Percentiles rank a stretch among this genome's conserved stretches.
Evolutionary conservation across 345 rosid genomes (phyloP).

Genomic region (Citrus hindsii): DNA sequence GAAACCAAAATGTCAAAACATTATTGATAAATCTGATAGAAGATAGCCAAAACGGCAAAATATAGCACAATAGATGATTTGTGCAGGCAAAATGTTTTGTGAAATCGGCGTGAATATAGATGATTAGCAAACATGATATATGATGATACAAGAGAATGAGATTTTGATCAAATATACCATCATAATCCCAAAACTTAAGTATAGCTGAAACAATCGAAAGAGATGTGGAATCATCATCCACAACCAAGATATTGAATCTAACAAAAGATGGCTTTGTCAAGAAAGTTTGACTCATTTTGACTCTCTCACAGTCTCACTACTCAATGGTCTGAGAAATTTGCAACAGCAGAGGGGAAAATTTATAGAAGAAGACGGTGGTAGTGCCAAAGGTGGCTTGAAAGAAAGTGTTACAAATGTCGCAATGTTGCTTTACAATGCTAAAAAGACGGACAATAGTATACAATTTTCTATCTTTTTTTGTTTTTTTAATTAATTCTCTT

Average conservation of each 20-base stretch:
- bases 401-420: background rate
- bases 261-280: slow-evolving; percentile 11
- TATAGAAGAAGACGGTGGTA: background rate
- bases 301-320: background rate
- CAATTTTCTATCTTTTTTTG: background rate
- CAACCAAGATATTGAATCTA: slow-evolving; percentile 44
- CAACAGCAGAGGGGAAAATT: background rate
- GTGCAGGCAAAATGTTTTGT: background rate
- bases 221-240: slow-evolving; percentile 59
- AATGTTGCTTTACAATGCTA: background rate
- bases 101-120: background rate
- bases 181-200: slow-evolving; percentile 35
- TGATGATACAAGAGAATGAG: background rate
- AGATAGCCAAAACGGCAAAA: background rate
- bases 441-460: background rate
- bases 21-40: background rate
- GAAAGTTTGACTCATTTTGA: slow-evolving; percentile 13
- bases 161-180: slow-evolving; percentile 42
- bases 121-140: background rate
- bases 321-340: background rate
- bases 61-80: background rate
- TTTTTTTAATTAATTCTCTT: background rate
- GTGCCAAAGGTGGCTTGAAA: background rate
- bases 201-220: slow-evolving; percentile 43
- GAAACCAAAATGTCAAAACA: background rate